phyloP scores from a whole-genome alignment of 306 rosid species.

The Senna tora region DNA sequence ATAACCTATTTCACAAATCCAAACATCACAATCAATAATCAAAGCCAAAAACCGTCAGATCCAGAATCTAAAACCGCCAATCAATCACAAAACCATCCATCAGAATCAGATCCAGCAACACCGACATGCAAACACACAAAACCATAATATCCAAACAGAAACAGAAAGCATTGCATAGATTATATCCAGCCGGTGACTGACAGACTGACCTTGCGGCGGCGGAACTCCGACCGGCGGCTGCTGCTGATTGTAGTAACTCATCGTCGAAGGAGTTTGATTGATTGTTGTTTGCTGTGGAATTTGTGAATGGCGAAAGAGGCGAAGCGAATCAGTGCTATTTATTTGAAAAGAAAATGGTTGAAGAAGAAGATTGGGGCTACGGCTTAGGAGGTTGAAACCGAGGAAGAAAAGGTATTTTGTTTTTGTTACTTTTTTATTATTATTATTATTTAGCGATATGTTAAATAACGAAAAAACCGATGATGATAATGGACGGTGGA shows the following conservation, averaged over 20 bases:
- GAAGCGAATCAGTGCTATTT: neutral
- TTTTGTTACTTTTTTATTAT: neutral
- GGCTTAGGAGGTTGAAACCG: constrained; percentile 29
- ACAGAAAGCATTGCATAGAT: neutral
- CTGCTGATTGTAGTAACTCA: constrained; percentile 88
- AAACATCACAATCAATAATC: neutral
- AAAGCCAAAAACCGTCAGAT: constrained; percentile 12
- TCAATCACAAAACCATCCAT: neutral
- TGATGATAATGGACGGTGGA: neutral
- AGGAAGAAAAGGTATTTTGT: constrained; percentile 16
- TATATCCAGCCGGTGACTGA: neutral
- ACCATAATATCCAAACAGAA: neutral
- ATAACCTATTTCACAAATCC: constrained; percentile 57
- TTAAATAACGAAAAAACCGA: neutral
- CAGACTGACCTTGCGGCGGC: constrained; percentile 72
- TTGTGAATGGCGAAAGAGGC: neutral
- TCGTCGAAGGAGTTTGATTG: constrained; percentile 19
- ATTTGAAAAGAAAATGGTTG: neutral
- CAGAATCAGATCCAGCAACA: neutral
- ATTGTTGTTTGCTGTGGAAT: neutral
- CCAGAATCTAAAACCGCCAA: neutral
- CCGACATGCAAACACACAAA: constrained; percentile 8
- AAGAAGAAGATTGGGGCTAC: too few species aligned
- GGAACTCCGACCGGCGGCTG: constrained; percentile 95
- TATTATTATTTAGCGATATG: neutral